Evolutionary conservation across 176 grass and related monocot genomes (phyloP).

Genomic region (Saccharum spontaneum): DNA sequence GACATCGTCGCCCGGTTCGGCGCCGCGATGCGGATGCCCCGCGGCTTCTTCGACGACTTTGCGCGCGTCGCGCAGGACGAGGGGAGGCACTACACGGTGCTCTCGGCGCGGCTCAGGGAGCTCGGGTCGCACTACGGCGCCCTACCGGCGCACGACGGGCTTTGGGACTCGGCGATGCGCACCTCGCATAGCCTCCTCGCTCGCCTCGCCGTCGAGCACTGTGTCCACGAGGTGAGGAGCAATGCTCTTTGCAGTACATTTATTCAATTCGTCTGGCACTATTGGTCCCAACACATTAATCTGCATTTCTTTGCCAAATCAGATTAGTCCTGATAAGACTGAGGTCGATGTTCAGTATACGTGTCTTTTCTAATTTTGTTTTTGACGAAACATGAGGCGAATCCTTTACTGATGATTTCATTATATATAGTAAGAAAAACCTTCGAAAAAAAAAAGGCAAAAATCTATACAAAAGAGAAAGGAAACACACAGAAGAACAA

Average conservation of each 20-base stretch:
- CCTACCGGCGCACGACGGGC: constrained; percentile 81
- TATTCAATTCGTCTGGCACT: neutral
- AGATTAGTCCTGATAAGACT: neutral
- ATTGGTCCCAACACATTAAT: neutral
- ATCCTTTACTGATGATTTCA: neutral
- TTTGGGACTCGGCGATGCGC: constrained; percentile 83
- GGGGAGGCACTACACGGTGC: constrained; percentile 65
- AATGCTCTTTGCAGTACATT: neutral
- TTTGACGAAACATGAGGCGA: neutral
- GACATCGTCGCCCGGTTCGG: constrained; percentile 90
- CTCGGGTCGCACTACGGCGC: constrained; percentile 79
- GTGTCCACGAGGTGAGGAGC: constrained; percentile 73
- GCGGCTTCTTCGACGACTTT: constrained; percentile 86
- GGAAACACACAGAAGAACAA: neutral
- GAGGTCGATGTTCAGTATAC: neutral
- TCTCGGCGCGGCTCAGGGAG: constrained; percentile 60
- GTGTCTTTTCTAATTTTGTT: neutral
- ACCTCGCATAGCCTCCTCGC: constrained; percentile 67
- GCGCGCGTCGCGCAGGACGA: constrained; percentile 72
- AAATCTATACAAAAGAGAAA: too few relatives aligned
- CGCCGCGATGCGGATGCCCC: constrained; percentile 55
- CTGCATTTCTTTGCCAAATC: neutral
- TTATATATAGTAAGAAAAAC: neutral
- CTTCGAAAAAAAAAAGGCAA: too few relatives aligned
- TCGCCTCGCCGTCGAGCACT: constrained; percentile 86